Base-by-base conservation (phyloP, 371 early-diverging fungal species). In the Syncephalis fuscata region DNA sequence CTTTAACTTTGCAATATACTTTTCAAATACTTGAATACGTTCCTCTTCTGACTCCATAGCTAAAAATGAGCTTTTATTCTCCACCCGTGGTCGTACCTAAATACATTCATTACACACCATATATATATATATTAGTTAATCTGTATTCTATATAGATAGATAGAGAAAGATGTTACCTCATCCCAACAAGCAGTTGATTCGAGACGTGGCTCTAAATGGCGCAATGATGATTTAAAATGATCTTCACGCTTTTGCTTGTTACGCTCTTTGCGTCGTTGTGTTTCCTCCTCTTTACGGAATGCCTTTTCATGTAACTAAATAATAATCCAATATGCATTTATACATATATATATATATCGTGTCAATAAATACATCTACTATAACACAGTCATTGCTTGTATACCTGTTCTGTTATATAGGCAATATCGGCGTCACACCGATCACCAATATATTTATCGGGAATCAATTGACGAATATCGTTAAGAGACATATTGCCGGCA, bases 11-110 rank as follows among this genome's bases (percentile, higher is more conserved):
- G 67, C 66, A 32, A 87, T 60, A 32, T 67, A 78, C 52, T 75
- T 76, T 21, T 85, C 79, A 63, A 88, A 92, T 7, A 75, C 76
- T 55, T 79, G 76, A 39, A 70, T 64, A n/a, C 81, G 66, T 39
- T 66, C 67, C 3, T 64, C 59, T 44, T 78, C 76, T 8, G 72
- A 77, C 7, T 76, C 80, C 36, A 92, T 46, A 0, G 69, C 78
- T 19, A 63, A 53, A 52, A 69, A 86, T 51, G 81, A 85, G 0
- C 63, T 57, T 15, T 68, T 50, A n/a, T 60, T 55, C 44, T 67
- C 68, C 7, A 86, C 58, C 3, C 67, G 60, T 11, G 76, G 60
- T 27, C 62, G 56, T 20, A 68, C 65, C 59, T 61, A 54, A 7
- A 32, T n/a, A n/a, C n/a, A n/a, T n/a, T n/a, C n/a, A n/a, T n/a